Conservation (phyloP, 2,329 filamentous ascomycete genomes). For the Ceratocystis cubensis region DNA sequence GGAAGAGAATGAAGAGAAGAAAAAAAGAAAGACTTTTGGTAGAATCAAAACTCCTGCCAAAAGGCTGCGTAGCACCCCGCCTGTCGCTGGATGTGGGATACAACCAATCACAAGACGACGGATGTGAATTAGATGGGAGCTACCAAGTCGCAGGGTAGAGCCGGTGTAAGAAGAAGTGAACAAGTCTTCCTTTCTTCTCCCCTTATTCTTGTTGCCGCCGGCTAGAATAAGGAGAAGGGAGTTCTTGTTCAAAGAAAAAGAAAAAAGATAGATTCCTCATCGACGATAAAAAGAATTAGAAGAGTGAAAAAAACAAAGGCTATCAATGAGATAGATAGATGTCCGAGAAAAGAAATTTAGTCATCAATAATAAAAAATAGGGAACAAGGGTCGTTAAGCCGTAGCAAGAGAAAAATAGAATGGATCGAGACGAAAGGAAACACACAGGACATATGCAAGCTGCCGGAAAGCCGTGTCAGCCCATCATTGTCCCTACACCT, state of each 20-base stretch:
- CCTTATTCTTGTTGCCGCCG: not conserved
- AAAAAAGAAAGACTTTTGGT: not conserved
- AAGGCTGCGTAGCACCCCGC: not conserved
- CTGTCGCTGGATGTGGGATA: not conserved
- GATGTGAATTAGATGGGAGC: not conserved
- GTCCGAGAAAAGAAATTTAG: not conserved
- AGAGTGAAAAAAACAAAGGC: not conserved
- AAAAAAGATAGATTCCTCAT: not conserved
- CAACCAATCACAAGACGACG: constrained; percentile 5
- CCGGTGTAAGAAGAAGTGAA: not conserved
- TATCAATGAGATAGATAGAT: not conserved
- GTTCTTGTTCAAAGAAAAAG: not conserved
- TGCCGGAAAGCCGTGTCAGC: not conserved
- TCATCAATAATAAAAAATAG: not conserved
- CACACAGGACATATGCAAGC: not conserved
- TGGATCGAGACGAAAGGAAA: not conserved
- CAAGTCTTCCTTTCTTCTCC: not conserved
- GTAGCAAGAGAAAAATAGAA: not conserved
- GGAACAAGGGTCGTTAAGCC: not conserved
- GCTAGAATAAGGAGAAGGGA: not conserved
- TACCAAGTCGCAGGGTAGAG: not conserved
- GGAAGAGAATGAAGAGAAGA: not conserved
- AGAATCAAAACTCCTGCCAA: not conserved
- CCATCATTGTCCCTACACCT: not conserved
- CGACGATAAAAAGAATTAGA: not conserved